Conservation (phyloP, 1,139 yeast species). For the Taphrina communis region DNA sequence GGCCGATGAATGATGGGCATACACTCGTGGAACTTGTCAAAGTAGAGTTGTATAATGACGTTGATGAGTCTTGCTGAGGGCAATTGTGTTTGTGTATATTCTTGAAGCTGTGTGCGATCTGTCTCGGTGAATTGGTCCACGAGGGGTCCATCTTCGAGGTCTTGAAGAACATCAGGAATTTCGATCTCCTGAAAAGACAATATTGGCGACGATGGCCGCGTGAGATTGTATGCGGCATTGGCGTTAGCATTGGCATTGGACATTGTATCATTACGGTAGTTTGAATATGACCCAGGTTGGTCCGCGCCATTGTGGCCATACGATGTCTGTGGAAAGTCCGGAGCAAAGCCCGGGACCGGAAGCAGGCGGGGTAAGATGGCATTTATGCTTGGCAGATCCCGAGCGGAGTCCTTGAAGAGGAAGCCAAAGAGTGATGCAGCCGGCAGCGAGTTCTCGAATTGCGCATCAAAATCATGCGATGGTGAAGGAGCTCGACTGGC, state of each 20-base stretch:
- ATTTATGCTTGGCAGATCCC: slow-evolving; percentile 32
- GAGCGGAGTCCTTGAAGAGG: slow-evolving; percentile 36
- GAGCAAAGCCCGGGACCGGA: slow-evolving; percentile 22
- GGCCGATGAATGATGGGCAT: slow-evolving; percentile 28
- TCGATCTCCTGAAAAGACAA: slow-evolving; percentile 27
- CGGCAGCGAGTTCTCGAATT: slow-evolving; percentile 27
- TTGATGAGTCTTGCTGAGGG: slow-evolving; percentile 33
- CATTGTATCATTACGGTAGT: slow-evolving; percentile 30
- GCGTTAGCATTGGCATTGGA: not conserved
- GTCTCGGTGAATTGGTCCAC: slow-evolving; percentile 28
- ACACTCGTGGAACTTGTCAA: slow-evolving; percentile 26
- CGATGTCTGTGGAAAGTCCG: slow-evolving; percentile 13
- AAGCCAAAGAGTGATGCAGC: slow-evolving; percentile 34
- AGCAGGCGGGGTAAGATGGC: slow-evolving; percentile 31
- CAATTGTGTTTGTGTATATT: slow-evolving; percentile 28
- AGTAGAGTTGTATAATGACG: slow-evolving; percentile 32
- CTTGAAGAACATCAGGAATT: slow-evolving; percentile 14
- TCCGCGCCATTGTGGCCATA: slow-evolving; percentile 23
- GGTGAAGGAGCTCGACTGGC: slow-evolving; percentile 40
- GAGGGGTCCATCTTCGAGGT: slow-evolving; percentile 25
- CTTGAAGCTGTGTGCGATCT: slow-evolving; percentile 28
- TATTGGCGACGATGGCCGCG: slow-evolving; percentile 37
- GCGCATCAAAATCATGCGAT: slow-evolving; percentile 37
- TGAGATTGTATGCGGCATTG: slow-evolving; percentile 9
- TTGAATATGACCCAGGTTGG: slow-evolving; percentile 28